These are phyloP conservation scores for Aspergillus uvarum DNA, from an alignment of 2,329 filamentous ascomycete genomes.

Conservation along the genomic window DNA sequence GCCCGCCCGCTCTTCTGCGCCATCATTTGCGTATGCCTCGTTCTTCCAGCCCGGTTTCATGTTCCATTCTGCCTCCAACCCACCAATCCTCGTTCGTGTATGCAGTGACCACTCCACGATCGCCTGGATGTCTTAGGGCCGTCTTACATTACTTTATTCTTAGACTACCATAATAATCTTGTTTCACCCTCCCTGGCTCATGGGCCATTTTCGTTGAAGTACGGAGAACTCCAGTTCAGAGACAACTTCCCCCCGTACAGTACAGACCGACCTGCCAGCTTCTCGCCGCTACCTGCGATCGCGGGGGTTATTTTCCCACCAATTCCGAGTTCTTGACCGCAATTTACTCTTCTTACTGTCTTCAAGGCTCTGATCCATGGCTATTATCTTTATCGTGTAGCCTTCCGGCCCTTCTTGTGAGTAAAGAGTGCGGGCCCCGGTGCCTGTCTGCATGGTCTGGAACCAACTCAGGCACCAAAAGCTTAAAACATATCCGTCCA, in stretches of 20 bases:
- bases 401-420: neutral
- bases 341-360: neutral
- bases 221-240: neutral
- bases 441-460: neutral
- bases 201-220: neutral
- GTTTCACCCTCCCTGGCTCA: neutral
- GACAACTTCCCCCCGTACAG: neutral
- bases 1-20: slow-evolving; percentile 12
- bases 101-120: neutral
- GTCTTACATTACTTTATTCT: neutral
- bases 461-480: neutral
- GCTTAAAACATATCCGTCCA: neutral
- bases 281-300: neutral
- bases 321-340: too few species aligned
- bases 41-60: neutral
- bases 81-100: neutral
- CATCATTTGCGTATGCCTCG: slow-evolving; percentile 14
- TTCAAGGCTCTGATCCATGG: neutral
- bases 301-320: neutral
- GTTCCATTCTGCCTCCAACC: neutral
- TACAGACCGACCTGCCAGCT: neutral
- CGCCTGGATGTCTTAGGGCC: neutral
- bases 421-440: neutral
- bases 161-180: neutral
- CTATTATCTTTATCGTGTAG: neutral